A percentile compares a stretch with the other conserved stretches of the same genome.
Conservation (phyloP, 2,329 filamentous ascomycete genomes). For the Zarea fungicola region DNA sequence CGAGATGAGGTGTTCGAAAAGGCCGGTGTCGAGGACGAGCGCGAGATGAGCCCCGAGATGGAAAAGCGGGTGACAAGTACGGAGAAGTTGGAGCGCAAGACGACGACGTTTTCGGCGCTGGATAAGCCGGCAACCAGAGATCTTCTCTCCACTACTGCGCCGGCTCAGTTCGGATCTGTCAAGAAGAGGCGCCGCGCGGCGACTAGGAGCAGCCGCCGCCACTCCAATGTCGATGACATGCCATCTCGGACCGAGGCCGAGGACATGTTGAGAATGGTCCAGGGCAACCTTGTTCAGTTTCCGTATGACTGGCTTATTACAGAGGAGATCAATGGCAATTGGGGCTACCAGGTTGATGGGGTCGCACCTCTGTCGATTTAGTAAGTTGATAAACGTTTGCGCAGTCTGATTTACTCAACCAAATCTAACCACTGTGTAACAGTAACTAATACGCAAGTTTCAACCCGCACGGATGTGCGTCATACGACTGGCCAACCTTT, state of each 20-base stretch:
- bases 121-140: conserved; percentile 42
- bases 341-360: conserved; percentile 94
- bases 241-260: conserved; percentile 72
- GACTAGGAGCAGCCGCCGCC: conserved; percentile 62
- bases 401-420: no score
- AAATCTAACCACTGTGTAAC: neutral
- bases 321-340: conserved; percentile 90
- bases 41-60: conserved; percentile 17
- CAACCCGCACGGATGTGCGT: no score
- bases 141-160: conserved; percentile 22
- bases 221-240: conserved; percentile 68
- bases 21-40: conserved; percentile 8
- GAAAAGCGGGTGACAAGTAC: conserved; percentile 29
- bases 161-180: conserved; percentile 42
- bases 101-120: conserved; percentile 51
- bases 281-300: conserved; percentile 86
- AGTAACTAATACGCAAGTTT: conserved; percentile 7
- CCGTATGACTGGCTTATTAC: conserved; percentile 93
- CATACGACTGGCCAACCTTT: no score
- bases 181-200: conserved; percentile 62
- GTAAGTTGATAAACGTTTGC: conserved; percentile 48
- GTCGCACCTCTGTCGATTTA: conserved; percentile 97
- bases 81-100: conserved; percentile 42
- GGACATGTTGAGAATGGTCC: conserved; percentile 71
- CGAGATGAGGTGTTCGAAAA: neutral